A percentile compares a stretch with the other conserved stretches of the same genome.
Conservation (phyloP, 2,329 filamentous ascomycete species). For the Clonostachys sp. region DNA sequence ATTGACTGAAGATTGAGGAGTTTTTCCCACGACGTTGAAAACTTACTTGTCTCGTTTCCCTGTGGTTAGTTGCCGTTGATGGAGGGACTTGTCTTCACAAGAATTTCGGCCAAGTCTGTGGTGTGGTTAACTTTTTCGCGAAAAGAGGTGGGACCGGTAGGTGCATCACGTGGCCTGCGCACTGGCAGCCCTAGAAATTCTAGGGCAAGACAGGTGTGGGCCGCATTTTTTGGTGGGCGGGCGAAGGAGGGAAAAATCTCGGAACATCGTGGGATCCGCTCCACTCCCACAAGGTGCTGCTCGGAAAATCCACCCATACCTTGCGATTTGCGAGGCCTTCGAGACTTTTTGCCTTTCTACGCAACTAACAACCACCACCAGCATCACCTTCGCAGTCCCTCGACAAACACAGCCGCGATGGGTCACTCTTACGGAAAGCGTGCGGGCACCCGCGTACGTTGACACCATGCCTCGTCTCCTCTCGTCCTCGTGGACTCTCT, state of each 20-base stretch:
- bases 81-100: conserved; percentile 5
- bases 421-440: conserved; percentile 85
- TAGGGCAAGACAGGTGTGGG: too few species aligned
- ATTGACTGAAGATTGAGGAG: too few species aligned
- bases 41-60: conserved; percentile 35
- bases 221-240: not conserved
- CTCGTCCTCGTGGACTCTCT: too few species aligned
- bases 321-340: too few species aligned
- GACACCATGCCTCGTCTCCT: conserved; percentile 1
- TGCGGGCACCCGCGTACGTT: conserved; percentile 76
- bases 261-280: conserved; percentile 25
- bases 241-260: conserved; percentile 5
- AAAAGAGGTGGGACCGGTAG: not conserved
- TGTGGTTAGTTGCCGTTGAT: conserved; percentile 23
- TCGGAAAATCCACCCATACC: conserved; percentile 23
- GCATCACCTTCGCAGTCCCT: conserved; percentile 24
- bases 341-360: conserved; percentile 24
- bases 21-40: not conserved
- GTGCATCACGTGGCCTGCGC: not conserved
- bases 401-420: conserved; percentile 61
- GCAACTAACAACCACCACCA: conserved; percentile 36
- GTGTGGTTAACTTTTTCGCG: conserved; percentile 18
- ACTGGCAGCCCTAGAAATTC: conserved; percentile 22
- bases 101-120: conserved; percentile 21
- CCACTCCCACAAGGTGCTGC: conserved; percentile 27